Evolutionary conservation across 108 stramenopile genomes (phyloP), one percentile per base, ranked within the genome.

Genomic region (Pseudonitzschia delicatissima): DNA sequence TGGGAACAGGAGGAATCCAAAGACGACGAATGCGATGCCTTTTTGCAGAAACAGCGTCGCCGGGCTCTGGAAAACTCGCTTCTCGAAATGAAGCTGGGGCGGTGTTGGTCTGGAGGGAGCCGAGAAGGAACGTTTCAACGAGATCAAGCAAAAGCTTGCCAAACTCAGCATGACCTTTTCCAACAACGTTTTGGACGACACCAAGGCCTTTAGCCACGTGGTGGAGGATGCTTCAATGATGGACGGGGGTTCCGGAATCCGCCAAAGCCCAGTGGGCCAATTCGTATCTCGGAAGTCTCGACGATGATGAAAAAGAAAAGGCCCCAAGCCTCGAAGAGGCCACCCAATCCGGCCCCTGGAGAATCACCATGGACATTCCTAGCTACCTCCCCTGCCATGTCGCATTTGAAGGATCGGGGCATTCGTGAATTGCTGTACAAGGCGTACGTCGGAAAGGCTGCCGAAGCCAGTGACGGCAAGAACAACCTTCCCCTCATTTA

Each of bases 121-220:
- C 31, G 82, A 76, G 27, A 85, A 93, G 65, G 93, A 95, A 68
- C 73, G 88, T 25, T 99, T 97, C 87, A 99, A 99, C 72, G 91
- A 95, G 69, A 95, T 97, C 53, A 94, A 91, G 66, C 74, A 92
- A 65, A 78, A 89, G 39, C 78, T 92, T 33, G 94, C 97, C 0
- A 82, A 93, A 55, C 78, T 98, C 64, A 77, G 81, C 20, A 97
- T 88, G 15, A 86, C 77, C 27, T 99, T 99, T 69, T 77, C 79
- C 50, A 99, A 99, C 87, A 97, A 99, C 71, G 95, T 97, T 20
- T 79, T 99, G 57, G 98, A 99, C 76, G 87, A 89, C 12, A 99
- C 98, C 49, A 99, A 99, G 83, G 82, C 80, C 17, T 99, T 93
- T 69, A 72, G 80, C 27, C 73, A 96, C 39, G 69, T 65, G 9